Percentiles rank a stretch among this genome's conserved stretches.
These are phyloP conservation scores for Mycena sanguinolenta DNA, from an alignment of 768 basidiomycete species.

Conservation along the genomic window DNA sequence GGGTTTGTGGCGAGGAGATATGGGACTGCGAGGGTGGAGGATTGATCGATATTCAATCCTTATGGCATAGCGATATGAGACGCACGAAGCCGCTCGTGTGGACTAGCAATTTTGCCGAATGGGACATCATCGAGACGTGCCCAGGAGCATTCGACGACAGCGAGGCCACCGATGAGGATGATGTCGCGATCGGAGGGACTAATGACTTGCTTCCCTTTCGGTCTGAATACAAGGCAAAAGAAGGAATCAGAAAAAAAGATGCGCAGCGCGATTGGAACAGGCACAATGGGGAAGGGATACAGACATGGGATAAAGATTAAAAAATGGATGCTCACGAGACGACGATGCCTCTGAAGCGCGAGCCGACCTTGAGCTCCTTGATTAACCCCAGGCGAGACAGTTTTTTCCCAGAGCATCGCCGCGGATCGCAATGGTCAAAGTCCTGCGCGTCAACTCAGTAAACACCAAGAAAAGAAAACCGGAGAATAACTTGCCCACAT, in stretches of 20 bases:
- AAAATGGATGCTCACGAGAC: slow-evolving; percentile 80
- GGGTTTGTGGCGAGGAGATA: slow-evolving; percentile 97
- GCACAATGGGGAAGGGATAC: slow-evolving; percentile 18
- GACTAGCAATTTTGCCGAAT: slow-evolving; percentile 92
- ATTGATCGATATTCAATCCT: not conserved
- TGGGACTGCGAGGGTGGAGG: slow-evolving; percentile 83
- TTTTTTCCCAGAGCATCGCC: slow-evolving; percentile 86
- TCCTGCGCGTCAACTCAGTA: slow-evolving; percentile 66
- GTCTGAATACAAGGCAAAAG: slow-evolving; percentile 58
- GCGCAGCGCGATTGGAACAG: too few relatives aligned
- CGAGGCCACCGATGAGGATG: slow-evolving; percentile 79
- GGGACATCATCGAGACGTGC: slow-evolving; percentile 95
- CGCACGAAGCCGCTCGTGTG: slow-evolving; percentile 91
- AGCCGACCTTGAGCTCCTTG: slow-evolving; percentile 84
- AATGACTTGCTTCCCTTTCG: slow-evolving; percentile 83
- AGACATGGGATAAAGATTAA: not conserved
- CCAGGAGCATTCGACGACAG: slow-evolving; percentile 99
- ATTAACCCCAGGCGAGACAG: slow-evolving; percentile 89
- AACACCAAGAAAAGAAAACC: not conserved
- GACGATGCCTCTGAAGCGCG: slow-evolving; percentile 91
- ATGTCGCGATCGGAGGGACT: slow-evolving; percentile 90
- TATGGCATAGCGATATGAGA: slow-evolving; percentile 27
- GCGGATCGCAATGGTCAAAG: slow-evolving; percentile 97
- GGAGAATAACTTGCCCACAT: slow-evolving; percentile 86
- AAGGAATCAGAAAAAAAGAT: slow-evolving; percentile 16